phyloP scores from a whole-genome alignment of 2,329 filamentous ascomycete species.

The Pseudogymnoascus sp. region DNA sequence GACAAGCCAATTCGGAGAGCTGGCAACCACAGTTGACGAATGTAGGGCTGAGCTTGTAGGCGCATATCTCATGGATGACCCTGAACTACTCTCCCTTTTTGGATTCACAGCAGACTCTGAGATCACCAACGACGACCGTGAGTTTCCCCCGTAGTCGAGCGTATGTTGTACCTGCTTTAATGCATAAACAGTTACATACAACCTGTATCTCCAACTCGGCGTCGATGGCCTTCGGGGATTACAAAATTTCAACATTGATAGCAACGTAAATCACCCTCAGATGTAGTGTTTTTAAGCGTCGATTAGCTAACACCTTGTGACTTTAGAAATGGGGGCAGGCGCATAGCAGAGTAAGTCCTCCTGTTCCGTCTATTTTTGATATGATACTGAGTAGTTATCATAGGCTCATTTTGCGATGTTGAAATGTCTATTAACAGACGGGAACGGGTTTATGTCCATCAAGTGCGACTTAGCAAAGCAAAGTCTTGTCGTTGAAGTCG shows the following conservation, averaged over 20 bases:
- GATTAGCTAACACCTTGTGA: not conserved
- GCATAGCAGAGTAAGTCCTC: conserved; percentile 29
- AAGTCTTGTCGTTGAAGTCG: conserved; percentile 45
- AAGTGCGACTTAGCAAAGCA: conserved; percentile 36
- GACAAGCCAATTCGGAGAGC: conserved; percentile 50
- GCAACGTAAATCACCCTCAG: conserved; percentile 20
- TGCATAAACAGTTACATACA: conserved; percentile 30
- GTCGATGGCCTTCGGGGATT: conserved; percentile 35
- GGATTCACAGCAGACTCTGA: conserved; percentile 31
- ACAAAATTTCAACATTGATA: conserved; percentile 32
- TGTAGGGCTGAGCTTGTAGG: conserved; percentile 37
- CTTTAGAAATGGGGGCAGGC: conserved; percentile 37
- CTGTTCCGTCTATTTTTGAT: not conserved
- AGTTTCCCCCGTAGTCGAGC: conserved; percentile 14
- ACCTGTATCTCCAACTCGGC: conserved; percentile 35
- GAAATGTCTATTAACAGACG: conserved; percentile 47
- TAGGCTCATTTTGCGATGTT: conserved; percentile 56
- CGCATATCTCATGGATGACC: conserved; percentile 37
- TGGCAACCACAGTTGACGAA: conserved; percentile 55
- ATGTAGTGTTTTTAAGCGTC: not conserved
- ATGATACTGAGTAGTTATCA: conserved; percentile 21
- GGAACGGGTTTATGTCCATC: conserved; percentile 44
- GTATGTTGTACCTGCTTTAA: conserved; percentile 13
- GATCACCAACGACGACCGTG: conserved; percentile 34
- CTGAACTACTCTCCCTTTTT: conserved; percentile 36